Percentiles rank a stretch among this genome's conserved stretches.
phyloP scores from a whole-genome alignment of 2,329 filamentous ascomycete species.

The Trichoderma semiorbis region DNA sequence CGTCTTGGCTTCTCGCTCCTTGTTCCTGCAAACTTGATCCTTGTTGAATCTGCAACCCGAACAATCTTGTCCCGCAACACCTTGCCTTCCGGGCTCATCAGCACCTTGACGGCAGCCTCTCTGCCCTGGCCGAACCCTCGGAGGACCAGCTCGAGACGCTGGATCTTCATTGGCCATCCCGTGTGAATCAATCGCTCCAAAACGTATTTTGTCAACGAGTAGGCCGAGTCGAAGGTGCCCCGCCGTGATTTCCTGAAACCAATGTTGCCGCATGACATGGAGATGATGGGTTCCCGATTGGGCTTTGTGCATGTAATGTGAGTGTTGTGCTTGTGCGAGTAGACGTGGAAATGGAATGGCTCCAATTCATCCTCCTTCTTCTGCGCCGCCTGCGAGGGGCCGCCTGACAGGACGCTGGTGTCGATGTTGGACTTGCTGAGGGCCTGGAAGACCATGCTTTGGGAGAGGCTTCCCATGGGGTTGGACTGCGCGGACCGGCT shows the following conservation, averaged over 20 bases:
- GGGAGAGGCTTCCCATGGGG: conserved; percentile 34
- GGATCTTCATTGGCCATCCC: conserved; percentile 72
- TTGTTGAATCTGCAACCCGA: conserved; percentile 79
- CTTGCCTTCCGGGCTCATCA: conserved; percentile 82
- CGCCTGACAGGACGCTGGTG: conserved; percentile 31
- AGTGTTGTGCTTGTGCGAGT: conserved; percentile 87
- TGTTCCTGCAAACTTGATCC: conserved; percentile 92
- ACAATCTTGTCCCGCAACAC: conserved; percentile 70
- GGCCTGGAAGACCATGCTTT: conserved; percentile 40
- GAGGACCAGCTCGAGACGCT: conserved; percentile 73
- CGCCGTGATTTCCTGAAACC: conserved; percentile 84
- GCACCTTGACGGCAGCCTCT: conserved; percentile 84
- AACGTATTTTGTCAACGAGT: conserved; percentile 81
- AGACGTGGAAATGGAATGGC: conserved; percentile 85
- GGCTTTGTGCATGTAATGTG: conserved; percentile 88
- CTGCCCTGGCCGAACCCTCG: conserved; percentile 83
- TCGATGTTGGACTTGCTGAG: conserved; percentile 35
- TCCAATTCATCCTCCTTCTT: conserved; percentile 43
- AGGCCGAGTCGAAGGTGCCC: conserved; percentile 84
- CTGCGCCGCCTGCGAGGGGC: conserved; percentile 22
- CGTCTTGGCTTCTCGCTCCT: conserved; percentile 82
- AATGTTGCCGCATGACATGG: conserved; percentile 78
- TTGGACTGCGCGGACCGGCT: conserved; percentile 25
- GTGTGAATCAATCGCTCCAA: conserved; percentile 81
- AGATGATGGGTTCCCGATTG: conserved; percentile 73